phyloP scores from a whole-genome alignment of 2,329 filamentous ascomycete species.

The Cordyceps pruinosa region DNA sequence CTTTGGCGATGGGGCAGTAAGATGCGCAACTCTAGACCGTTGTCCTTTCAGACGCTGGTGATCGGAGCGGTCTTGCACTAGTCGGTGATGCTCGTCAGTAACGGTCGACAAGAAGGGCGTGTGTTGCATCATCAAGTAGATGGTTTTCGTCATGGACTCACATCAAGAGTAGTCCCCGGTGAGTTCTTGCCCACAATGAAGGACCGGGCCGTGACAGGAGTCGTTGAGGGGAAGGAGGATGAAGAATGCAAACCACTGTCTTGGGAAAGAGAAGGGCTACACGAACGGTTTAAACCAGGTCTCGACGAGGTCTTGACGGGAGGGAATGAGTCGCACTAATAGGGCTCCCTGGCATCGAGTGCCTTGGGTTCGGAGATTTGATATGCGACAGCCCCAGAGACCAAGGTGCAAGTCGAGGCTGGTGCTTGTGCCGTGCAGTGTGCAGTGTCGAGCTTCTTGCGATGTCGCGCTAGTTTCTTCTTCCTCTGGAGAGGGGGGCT shows the following conservation, averaged over 20 bases:
- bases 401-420: conserved; percentile 23
- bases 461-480: conserved; percentile 29
- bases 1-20: background rate
- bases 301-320: conserved; percentile 32
- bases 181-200: conserved; percentile 24
- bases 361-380: conserved; percentile 34
- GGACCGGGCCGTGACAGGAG: conserved; percentile 27
- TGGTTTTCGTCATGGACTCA: conserved; percentile 32
- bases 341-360: conserved; percentile 23
- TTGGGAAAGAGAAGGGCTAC: conserved; percentile 27
- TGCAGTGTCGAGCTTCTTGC: conserved; percentile 25
- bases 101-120: background rate
- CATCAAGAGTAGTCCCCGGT: conserved; percentile 53
- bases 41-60: background rate
- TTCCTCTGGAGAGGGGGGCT: conserved; percentile 25
- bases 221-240: conserved; percentile 25
- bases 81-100: background rate
- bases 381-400: conserved; percentile 25
- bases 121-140: background rate
- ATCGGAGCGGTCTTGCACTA: background rate
- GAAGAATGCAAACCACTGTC: conserved; percentile 33
- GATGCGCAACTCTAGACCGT: background rate
- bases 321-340: conserved; percentile 23
- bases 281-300: conserved; percentile 29
- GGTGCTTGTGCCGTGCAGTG: conserved; percentile 26